Percentiles rank a stretch among this genome's conserved stretches.
These are phyloP conservation scores for Apiotrichum montevideense DNA, from an alignment of 1,284 basidiomycete species.

Conservation along the genomic window DNA sequence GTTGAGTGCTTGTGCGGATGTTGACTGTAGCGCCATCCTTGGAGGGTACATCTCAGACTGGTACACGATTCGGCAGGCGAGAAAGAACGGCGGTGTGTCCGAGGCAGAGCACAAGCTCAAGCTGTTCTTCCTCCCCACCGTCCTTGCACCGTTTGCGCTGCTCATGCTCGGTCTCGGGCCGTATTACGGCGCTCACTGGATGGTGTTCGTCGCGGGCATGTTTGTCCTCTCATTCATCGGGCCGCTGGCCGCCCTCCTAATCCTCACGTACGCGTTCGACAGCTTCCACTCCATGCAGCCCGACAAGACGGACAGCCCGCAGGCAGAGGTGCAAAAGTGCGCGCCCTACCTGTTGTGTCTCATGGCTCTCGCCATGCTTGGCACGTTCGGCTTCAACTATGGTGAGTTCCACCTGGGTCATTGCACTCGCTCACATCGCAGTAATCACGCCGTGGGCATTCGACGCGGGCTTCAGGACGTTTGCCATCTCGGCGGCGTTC, in stretches of 20 bases:
- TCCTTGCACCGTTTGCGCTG: constrained; percentile 17
- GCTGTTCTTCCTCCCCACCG: constrained; percentile 18
- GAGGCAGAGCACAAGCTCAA: constrained; percentile 23
- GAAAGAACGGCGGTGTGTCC: constrained; percentile 17
- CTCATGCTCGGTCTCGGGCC: constrained; percentile 27
- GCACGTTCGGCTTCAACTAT: constrained; percentile 17
- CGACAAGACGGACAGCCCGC: constrained; percentile 6
- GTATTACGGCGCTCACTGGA: constrained; percentile 24
- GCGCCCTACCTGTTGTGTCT: constrained; percentile 14
- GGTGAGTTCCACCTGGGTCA: background rate
- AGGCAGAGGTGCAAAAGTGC: constrained; percentile 13
- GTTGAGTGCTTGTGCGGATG: too few relatives aligned
- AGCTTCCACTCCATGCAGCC: constrained; percentile 19
- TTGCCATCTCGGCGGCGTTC: constrained; percentile 11
- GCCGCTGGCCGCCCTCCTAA: constrained; percentile 17
- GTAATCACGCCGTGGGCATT: constrained; percentile 17
- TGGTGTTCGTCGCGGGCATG: constrained; percentile 21
- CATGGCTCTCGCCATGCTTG: constrained; percentile 7
- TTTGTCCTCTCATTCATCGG: constrained; percentile 17
- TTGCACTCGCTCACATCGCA: background rate
- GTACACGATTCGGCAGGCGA: constrained; percentile 10
- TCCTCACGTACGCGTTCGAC: constrained; percentile 22
- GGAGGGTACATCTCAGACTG: constrained; percentile 13
- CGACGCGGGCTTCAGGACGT: constrained; percentile 8
- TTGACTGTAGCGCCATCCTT: constrained; percentile 5